phyloP scores from a whole-genome alignment of 208 protist genomes.

The Trypanosoma caninum region DNA sequence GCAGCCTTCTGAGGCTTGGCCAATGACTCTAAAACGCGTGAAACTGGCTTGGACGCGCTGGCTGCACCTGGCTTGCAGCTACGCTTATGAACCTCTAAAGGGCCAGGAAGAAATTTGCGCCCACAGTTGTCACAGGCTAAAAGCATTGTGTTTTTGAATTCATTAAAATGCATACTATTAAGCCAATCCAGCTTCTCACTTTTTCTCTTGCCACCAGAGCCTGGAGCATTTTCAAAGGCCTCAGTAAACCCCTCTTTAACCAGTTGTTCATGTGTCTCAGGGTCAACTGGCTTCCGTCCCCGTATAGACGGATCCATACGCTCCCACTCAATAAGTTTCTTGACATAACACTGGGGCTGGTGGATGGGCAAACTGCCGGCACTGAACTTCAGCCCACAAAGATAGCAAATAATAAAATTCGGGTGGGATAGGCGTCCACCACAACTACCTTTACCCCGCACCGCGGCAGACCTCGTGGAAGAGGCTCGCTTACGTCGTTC shows the following conservation, averaged over 20 bases:
- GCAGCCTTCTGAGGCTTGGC: background rate
- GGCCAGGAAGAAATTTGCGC: conserved; percentile 89
- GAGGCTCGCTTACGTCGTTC: conserved; percentile 29
- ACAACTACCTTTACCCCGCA: too few relatives aligned
- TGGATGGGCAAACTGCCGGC: conserved; percentile 84
- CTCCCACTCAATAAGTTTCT: conserved; percentile 89
- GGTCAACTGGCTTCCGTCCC: conserved; percentile 64
- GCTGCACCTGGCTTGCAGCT: conserved; percentile 77
- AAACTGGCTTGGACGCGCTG: conserved; percentile 32
- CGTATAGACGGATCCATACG: conserved; percentile 65
- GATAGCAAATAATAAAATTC: conserved; percentile 86
- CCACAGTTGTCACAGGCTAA: conserved; percentile 83
- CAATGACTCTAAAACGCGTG: background rate
- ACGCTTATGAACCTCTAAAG: conserved; percentile 82
- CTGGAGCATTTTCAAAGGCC: conserved; percentile 4
- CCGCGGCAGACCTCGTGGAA: background rate
- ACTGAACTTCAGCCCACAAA: conserved; percentile 89
- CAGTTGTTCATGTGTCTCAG: conserved; percentile 53
- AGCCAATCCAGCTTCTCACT: conserved; percentile 49
- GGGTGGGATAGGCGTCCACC: conserved; percentile 34
- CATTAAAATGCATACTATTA: conserved; percentile 76
- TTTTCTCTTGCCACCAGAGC: background rate
- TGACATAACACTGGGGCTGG: conserved; percentile 90
- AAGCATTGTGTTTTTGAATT: conserved; percentile 69
- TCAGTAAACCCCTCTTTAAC: conserved; percentile 36